Conservation (phyloP, 768 basidiomycete genomes). For the Naematelia aurantialba region DNA sequence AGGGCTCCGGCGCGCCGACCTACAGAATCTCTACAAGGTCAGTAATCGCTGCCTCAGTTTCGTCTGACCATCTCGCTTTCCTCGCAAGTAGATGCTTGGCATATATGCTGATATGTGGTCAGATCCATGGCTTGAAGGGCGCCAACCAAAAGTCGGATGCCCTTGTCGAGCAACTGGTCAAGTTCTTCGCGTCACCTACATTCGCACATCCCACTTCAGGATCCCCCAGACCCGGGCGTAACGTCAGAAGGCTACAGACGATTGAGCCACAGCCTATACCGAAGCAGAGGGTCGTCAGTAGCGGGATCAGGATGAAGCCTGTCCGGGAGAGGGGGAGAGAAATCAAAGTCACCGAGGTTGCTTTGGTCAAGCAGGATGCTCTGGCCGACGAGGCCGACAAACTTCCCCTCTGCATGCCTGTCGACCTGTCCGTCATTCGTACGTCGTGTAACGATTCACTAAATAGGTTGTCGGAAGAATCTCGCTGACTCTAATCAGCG, state of each 20-base stretch:
- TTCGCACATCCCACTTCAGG: constrained; percentile 11
- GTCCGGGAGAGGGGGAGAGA: background rate
- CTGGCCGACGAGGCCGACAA: background rate
- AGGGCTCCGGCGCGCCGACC: constrained; percentile 27
- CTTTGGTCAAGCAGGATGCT: background rate
- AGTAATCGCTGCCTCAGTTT: constrained; percentile 8
- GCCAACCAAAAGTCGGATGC: constrained; percentile 33
- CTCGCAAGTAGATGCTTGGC: background rate
- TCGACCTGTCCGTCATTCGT: background rate
- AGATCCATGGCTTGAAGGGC: constrained; percentile 43
- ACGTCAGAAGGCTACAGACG: background rate
- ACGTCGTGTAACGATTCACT: too few species aligned
- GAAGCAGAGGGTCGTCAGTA: background rate
- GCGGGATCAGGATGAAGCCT: background rate
- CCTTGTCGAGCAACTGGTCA: constrained; percentile 27
- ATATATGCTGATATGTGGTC: background rate
- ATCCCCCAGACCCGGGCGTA: background rate
- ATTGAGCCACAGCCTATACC: background rate
- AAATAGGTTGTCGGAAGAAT: background rate
- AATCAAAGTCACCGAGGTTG: background rate
- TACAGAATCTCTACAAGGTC: constrained; percentile 42
- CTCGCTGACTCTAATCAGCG: background rate
- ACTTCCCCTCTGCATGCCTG: background rate
- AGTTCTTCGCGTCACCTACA: constrained; percentile 26
- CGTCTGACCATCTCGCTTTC: background rate